phyloP scores from a whole-genome alignment of 805 yeast species.

The Wickerhamiella occidentalis region DNA sequence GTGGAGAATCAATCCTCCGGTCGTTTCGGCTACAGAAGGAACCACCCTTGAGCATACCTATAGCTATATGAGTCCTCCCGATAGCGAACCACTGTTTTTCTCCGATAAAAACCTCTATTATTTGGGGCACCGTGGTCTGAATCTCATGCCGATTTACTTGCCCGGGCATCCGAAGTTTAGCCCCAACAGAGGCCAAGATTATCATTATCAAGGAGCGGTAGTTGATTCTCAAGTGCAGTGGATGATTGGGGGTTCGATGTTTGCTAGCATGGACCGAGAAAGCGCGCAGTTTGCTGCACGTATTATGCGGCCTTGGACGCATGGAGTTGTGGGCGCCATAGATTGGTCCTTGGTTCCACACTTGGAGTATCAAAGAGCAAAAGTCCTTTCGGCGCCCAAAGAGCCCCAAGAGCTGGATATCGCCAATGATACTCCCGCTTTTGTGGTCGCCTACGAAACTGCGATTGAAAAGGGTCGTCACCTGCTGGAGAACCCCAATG shows the following conservation, averaged over 20 bases:
- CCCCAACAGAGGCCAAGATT: neutral
- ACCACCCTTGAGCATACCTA: neutral
- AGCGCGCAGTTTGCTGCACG: neutral
- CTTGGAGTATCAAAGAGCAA: neutral
- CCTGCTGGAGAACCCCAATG: neutral
- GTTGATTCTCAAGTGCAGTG: neutral
- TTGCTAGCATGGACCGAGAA: neutral
- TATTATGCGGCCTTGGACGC: neutral
- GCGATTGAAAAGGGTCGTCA: neutral
- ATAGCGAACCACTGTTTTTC: neutral
- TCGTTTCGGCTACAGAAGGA: neutral
- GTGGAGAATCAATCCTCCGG: neutral
- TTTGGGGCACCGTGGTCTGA: neutral
- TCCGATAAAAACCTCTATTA: neutral
- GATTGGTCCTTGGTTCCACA: neutral
- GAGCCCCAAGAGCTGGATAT: neutral
- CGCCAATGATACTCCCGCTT: too few relatives aligned
- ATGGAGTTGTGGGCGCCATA: neutral
- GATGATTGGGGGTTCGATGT: neutral
- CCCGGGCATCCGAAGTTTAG: neutral
- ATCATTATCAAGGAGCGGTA: neutral
- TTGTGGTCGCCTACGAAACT: neutral
- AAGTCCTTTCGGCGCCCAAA: neutral
- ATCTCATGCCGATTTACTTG: neutral
- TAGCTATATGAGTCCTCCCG: neutral